phyloP scores from a whole-genome alignment of 495 filamentous ascomycete species.

The Penicillium subrubescens region DNA sequence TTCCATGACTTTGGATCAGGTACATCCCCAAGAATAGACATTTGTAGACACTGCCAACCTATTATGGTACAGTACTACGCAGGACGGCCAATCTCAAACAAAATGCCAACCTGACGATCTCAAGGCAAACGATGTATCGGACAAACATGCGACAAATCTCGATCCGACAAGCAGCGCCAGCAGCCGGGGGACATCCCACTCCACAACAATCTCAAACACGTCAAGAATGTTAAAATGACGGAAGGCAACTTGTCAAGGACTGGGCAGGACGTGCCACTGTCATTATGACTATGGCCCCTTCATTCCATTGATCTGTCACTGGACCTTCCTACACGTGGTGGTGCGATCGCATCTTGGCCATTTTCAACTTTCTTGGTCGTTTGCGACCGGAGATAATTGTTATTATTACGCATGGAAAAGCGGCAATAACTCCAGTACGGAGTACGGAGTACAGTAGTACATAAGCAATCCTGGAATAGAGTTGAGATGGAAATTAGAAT shows the following conservation, averaged over 20 bases:
- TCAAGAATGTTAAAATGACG: slow-evolving; percentile 16
- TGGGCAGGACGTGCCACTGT: background rate
- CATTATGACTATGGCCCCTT: background rate
- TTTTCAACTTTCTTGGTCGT: background rate
- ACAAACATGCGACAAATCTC: slow-evolving; percentile 1
- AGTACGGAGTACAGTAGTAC: no score
- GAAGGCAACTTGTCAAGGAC: slow-evolving; percentile 8
- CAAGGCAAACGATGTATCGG: background rate
- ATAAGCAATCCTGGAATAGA: no score
- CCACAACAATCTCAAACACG: slow-evolving; percentile 14
- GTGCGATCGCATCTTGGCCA: background rate
- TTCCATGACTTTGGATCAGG: background rate
- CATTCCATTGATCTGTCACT: slow-evolving; percentile 21
- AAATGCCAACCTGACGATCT: background rate
- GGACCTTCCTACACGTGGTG: slow-evolving; percentile 16
- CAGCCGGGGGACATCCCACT: background rate
- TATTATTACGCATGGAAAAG: background rate
- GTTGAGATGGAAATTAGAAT: background rate
- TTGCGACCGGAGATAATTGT: background rate
- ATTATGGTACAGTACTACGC: background rate
- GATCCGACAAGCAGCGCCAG: background rate
- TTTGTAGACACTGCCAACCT: background rate
- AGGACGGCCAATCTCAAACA: background rate
- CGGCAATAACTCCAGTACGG: background rate
- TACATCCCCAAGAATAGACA: background rate